Evolutionary conservation across 345 rosid species (phyloP).

Genomic region (Passiflora organensis): DNA sequence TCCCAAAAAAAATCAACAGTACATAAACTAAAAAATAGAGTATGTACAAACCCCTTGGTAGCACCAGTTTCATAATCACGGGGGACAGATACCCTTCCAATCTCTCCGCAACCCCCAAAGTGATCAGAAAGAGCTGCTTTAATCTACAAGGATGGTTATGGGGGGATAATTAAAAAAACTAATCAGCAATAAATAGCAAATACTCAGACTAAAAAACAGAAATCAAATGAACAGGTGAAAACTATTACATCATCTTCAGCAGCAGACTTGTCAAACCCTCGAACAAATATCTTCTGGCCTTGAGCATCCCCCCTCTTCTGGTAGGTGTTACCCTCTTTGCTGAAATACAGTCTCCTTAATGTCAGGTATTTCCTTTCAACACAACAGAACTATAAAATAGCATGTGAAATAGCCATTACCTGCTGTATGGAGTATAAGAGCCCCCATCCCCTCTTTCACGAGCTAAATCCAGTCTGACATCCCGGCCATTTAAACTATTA

Average conservation of each 20-base stretch:
- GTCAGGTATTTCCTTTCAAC: neutral
- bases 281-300: slow-evolving; percentile 38
- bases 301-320: slow-evolving; percentile 49
- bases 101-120: slow-evolving; percentile 70
- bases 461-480: slow-evolving; percentile 67
- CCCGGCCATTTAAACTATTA: slow-evolving; percentile 38
- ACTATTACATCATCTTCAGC: slow-evolving; percentile 50
- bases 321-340: slow-evolving; percentile 41
- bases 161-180: neutral
- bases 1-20: neutral
- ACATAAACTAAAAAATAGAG: neutral
- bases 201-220: too few species aligned
- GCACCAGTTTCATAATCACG: slow-evolving; percentile 58
- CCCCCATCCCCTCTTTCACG: slow-evolving; percentile 42
- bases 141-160: slow-evolving; percentile 31
- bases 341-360: slow-evolving; percentile 18
- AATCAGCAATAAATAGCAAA: too few species aligned
- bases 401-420: slow-evolving; percentile 27
- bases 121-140: slow-evolving; percentile 46
- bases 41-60: slow-evolving; percentile 59
- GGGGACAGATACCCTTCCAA: slow-evolving; percentile 55
- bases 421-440: slow-evolving; percentile 59
- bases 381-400: neutral
- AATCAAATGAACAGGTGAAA: neutral
- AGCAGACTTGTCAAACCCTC: slow-evolving; percentile 51